Evolutionary conservation across 2,329 filamentous ascomycete species (phyloP).

Genomic region (Cryphonectria nitschkei): DNA sequence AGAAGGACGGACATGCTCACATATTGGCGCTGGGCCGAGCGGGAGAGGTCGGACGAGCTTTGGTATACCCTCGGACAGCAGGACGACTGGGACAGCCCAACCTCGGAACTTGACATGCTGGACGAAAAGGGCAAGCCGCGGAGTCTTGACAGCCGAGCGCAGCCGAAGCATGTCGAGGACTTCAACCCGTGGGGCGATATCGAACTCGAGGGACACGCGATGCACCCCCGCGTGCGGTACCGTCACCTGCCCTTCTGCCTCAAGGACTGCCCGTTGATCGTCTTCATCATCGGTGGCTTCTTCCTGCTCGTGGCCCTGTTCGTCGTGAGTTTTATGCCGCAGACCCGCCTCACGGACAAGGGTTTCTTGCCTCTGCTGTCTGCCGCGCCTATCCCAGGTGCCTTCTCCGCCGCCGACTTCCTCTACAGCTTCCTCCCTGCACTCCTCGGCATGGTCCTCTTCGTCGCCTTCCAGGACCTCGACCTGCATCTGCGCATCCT

Average conservation of each 20-base stretch:
- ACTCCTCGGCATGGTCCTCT: constrained; percentile 67
- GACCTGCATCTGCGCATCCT: constrained; percentile 69
- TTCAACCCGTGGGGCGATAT: constrained; percentile 32
- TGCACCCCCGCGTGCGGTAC: constrained; percentile 58
- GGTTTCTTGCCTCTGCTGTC: constrained; percentile 75
- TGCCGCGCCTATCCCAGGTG: constrained; percentile 60
- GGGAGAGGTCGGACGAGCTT: constrained; percentile 57
- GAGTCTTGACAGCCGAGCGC: constrained; percentile 17
- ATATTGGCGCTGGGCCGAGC: constrained; percentile 76
- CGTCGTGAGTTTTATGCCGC: constrained; percentile 76
- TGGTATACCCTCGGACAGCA: constrained; percentile 75
- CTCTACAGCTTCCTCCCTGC: constrained; percentile 79
- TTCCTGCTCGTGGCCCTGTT: constrained; percentile 72
- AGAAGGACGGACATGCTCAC: constrained; percentile 74
- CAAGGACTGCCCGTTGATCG: constrained; percentile 65
- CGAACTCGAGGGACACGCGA: constrained; percentile 46
- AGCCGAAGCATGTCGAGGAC: constrained; percentile 29
- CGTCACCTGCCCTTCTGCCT: constrained; percentile 80
- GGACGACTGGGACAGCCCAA: constrained; percentile 24
- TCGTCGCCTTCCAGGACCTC: constrained; percentile 68
- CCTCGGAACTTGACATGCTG: constrained; percentile 17
- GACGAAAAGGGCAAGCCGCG: constrained; percentile 20
- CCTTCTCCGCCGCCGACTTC: constrained; percentile 87
- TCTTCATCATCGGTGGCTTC: constrained; percentile 64
- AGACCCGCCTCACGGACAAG: constrained; percentile 59